Evolutionary conservation across 345 rosid species (phyloP).

Genomic region (Streptanthus diversifolius): DNA sequence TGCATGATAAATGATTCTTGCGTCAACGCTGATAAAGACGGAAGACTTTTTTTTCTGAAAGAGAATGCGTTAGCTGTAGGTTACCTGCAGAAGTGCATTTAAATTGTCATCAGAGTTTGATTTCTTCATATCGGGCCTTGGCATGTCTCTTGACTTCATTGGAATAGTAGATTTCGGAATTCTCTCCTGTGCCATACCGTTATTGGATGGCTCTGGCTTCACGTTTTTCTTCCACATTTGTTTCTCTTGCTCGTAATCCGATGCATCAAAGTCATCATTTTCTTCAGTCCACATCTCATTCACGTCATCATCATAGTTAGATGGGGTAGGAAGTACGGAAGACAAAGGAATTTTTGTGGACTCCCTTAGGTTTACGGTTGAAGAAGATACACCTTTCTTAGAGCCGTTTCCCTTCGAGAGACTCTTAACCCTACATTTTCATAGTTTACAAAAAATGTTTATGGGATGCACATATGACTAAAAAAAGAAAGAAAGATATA

Average conservation of each 20-base stretch:
- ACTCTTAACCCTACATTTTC: slow-evolving; percentile 78
- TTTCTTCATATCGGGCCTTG: slow-evolving; percentile 50
- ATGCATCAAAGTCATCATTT: slow-evolving; percentile 68
- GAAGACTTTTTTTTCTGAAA: not conserved
- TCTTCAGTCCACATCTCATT: slow-evolving; percentile 79
- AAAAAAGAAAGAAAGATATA: not conserved
- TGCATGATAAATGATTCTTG: slow-evolving; percentile 11
- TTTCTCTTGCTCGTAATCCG: slow-evolving; percentile 73
- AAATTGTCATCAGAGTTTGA: slow-evolving; percentile 70
- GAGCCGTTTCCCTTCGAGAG: slow-evolving; percentile 86
- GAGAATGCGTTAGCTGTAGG: not conserved
- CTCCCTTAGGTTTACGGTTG: slow-evolving; percentile 72
- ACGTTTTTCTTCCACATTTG: slow-evolving; percentile 64
- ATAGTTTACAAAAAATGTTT: not conserved
- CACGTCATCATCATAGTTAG: slow-evolving; percentile 62
- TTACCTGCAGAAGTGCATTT: slow-evolving; percentile 74
- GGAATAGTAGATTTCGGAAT: slow-evolving; percentile 49
- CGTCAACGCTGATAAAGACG: not conserved
- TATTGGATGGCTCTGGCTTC: slow-evolving; percentile 50
- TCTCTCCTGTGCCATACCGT: slow-evolving; percentile 50
- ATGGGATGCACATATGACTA: slow-evolving; percentile 7
- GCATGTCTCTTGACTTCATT: slow-evolving; percentile 39
- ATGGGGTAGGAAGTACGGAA: slow-evolving; percentile 52
- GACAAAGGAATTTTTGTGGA: slow-evolving; percentile 64
- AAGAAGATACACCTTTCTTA: slow-evolving; percentile 74